Conservation (phyloP, 345 rosid species). For the Euclidium syriacum region DNA sequence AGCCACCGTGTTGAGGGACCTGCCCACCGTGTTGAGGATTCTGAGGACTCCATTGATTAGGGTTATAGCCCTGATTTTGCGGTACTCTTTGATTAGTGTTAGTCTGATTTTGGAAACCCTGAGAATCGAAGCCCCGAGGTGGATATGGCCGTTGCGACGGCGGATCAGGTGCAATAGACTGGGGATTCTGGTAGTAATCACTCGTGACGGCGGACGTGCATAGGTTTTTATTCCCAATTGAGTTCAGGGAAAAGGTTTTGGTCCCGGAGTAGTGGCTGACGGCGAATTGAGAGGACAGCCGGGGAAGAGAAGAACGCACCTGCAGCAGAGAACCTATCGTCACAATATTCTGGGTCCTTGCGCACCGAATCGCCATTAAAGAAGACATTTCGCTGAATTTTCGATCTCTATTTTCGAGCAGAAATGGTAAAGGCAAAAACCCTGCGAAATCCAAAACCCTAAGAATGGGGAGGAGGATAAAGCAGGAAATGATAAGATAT, state of each 20-base stretch:
- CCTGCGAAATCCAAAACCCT: conserved; percentile 29
- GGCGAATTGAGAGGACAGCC: conserved; percentile 11
- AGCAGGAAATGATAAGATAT: not conserved
- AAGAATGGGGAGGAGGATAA: not conserved
- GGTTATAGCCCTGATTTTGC: conserved; percentile 21
- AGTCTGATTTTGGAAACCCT: conserved; percentile 24
- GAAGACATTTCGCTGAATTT: conserved; percentile 41
- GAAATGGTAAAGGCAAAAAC: conserved; percentile 21
- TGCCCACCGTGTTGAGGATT: conserved; percentile 23
- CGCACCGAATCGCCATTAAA: conserved; percentile 40
- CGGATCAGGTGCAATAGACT: conserved; percentile 10
- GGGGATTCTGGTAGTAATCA: conserved; percentile 30
- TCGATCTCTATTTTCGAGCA: not conserved
- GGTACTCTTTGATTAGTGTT: conserved; percentile 31
- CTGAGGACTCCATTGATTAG: conserved; percentile 31
- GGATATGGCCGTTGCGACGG: conserved; percentile 20
- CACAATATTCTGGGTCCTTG: conserved; percentile 18
- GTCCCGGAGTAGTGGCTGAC: not conserved
- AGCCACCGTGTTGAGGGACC: conserved; percentile 27
- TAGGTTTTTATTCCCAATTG: conserved; percentile 26
- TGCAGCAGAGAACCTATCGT: conserved; percentile 27
- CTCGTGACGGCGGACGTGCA: conserved; percentile 41
- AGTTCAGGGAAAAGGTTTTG: conserved; percentile 17
- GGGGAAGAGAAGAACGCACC: conserved; percentile 27
- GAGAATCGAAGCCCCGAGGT: conserved; percentile 31